A percentile compares a stretch with the other conserved stretches of the same genome.
These are phyloP conservation scores for Xylaria sp. DNA, from an alignment of 2,329 filamentous ascomycete species.

Conservation along the genomic window DNA sequence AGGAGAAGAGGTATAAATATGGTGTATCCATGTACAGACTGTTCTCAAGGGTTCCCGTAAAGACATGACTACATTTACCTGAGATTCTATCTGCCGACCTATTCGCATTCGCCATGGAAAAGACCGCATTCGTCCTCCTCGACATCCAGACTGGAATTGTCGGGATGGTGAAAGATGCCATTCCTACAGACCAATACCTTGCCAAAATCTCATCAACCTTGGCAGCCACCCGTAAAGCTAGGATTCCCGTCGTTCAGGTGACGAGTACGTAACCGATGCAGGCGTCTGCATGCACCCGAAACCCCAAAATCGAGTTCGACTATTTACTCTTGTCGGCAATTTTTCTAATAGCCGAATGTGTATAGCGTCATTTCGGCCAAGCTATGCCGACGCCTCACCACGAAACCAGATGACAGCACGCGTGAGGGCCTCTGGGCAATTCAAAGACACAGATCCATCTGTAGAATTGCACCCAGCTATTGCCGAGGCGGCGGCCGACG, in stretches of 20 bases:
- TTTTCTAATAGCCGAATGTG: background rate
- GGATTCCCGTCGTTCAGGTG: slow-evolving; percentile 49
- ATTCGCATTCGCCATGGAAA: slow-evolving; percentile 40
- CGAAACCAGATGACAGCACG: slow-evolving; percentile 41
- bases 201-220: slow-evolving; percentile 38
- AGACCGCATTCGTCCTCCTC: slow-evolving; percentile 50
- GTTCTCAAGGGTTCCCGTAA: background rate
- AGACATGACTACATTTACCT: background rate
- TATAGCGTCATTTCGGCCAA: slow-evolving; percentile 45
- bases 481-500: slow-evolving; percentile 32
- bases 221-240: slow-evolving; percentile 42
- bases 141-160: slow-evolving; percentile 50
- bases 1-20: slow-evolving; percentile 18
- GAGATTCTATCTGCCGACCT: background rate
- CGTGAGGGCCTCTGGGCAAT: slow-evolving; percentile 38
- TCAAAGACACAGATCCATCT: slow-evolving; percentile 41
- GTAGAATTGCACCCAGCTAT: slow-evolving; percentile 38
- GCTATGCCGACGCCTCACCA: slow-evolving; percentile 46
- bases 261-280: slow-evolving; percentile 35
- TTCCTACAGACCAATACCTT: slow-evolving; percentile 41
- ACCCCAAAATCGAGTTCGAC: background rate
- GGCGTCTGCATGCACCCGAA: background rate
- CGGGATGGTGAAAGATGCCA: slow-evolving; percentile 33
- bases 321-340: background rate
- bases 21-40: background rate